These are phyloP conservation scores for Clavispora carvajalis DNA, from an alignment of 805 yeast species.

Conservation along the genomic window DNA sequence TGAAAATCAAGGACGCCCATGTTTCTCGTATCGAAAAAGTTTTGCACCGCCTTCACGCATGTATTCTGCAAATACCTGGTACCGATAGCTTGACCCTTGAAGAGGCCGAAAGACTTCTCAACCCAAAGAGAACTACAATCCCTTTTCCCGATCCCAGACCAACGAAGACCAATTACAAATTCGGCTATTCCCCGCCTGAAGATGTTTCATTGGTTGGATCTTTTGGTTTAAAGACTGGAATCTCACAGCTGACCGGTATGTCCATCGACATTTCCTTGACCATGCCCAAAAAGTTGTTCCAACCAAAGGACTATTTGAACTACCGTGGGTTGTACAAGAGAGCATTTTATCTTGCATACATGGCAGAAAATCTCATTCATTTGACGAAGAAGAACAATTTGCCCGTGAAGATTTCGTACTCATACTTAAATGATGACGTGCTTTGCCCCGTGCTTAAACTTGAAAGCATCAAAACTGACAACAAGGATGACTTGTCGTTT, in stretches of 20 bases:
- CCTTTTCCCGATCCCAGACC: slow-evolving; percentile 95
- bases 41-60: slow-evolving; percentile 65
- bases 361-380: slow-evolving; percentile 60
- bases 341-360: slow-evolving; percentile 76
- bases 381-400: slow-evolving; percentile 51
- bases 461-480: slow-evolving; percentile 47
- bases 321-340: slow-evolving; percentile 87
- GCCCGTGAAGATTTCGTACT: slow-evolving; percentile 57
- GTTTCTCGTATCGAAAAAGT: slow-evolving; percentile 65
- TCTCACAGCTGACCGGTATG: slow-evolving; percentile 55
- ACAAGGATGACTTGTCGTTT: slow-evolving; percentile 48
- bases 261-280: slow-evolving; percentile 75
- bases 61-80: slow-evolving; percentile 61
- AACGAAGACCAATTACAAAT: slow-evolving; percentile 60
- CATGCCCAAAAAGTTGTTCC: slow-evolving; percentile 74
- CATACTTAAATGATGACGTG: slow-evolving; percentile 68
- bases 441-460: slow-evolving; percentile 70
- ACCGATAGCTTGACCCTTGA: slow-evolving; percentile 42
- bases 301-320: slow-evolving; percentile 84
- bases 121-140: slow-evolving; percentile 49
- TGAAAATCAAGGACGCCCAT: slow-evolving; percentile 66
- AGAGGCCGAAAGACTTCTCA: slow-evolving; percentile 54
- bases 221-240: slow-evolving; percentile 80
- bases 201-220: slow-evolving; percentile 81
- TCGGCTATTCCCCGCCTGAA: slow-evolving; percentile 64